phyloP scores from a whole-genome alignment of 208 protist genomes.

The Acanthamoeba divionensis region DNA sequence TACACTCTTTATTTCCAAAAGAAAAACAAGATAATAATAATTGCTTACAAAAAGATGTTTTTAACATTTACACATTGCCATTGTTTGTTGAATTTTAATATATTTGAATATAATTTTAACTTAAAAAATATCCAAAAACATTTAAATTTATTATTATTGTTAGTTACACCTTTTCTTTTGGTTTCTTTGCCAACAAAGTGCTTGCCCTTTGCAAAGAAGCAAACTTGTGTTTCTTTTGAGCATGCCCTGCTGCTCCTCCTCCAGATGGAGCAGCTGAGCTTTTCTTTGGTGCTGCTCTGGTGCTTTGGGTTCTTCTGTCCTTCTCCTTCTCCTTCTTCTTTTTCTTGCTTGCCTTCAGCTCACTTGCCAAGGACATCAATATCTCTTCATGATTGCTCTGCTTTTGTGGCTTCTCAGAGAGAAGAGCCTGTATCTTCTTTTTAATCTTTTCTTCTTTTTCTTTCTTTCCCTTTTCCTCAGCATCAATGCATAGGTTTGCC shows the following conservation, averaged over 20 bases:
- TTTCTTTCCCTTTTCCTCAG: conserved; percentile 45
- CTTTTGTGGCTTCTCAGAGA: conserved; percentile 1
- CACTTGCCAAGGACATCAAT: not conserved
- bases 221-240: not conserved
- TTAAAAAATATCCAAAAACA: not conserved
- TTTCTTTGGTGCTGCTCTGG: not conserved
- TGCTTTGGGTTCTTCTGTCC: not conserved
- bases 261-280: conserved; percentile 2
- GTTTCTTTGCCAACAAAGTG: not conserved
- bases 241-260: conserved; percentile 8
- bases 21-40: not conserved
- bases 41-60: not conserved
- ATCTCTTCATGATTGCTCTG: conserved; percentile 10
- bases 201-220: not conserved
- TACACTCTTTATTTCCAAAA: not conserved
- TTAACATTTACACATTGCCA: not conserved
- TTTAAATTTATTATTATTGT: too few species aligned
- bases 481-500: not conserved
- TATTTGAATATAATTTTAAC: not conserved
- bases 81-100: not conserved
- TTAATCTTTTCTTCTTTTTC: conserved; percentile 41
- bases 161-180: not conserved
- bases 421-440: not conserved
- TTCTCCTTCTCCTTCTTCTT: conserved; percentile 46
- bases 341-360: conserved; percentile 46